Conservation (phyloP, 202 grass and related monocot species). For the Panicum hallii region DNA sequence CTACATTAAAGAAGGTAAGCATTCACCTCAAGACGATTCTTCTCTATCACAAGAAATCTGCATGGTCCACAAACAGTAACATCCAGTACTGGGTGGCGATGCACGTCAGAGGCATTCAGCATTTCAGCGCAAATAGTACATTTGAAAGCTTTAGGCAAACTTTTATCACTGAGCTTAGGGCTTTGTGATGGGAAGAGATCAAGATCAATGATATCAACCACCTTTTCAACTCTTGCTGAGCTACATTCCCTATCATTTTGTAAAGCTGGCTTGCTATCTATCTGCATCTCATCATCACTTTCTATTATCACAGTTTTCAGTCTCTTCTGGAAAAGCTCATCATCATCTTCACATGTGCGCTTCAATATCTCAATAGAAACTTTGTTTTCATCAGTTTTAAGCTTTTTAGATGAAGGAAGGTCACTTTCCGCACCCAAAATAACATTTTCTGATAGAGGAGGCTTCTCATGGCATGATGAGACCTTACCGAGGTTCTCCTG, state of each 20-base stretch:
- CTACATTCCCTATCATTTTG: conserved; percentile 36
- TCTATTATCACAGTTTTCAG: conserved; percentile 60
- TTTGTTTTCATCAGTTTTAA: conserved; percentile 44
- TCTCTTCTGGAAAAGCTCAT: conserved; percentile 58
- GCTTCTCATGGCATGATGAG: conserved; percentile 44
- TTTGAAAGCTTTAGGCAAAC: conserved; percentile 52
- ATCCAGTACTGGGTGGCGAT: conserved; percentile 86
- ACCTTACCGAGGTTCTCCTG: conserved; percentile 52
- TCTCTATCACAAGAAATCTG: conserved; percentile 89
- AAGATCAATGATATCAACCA: conserved; percentile 76
- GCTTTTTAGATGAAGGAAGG: conserved; percentile 42
- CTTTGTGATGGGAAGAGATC: conserved; percentile 58
- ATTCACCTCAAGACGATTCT: conserved; percentile 77
- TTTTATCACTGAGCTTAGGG: conserved; percentile 37
- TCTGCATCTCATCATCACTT: conserved; percentile 74
- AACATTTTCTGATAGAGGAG: conserved; percentile 43
- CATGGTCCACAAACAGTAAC: conserved; percentile 85
- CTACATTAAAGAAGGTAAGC: conserved; percentile 13
- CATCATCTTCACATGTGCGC: conserved; percentile 57
- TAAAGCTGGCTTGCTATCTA: conserved; percentile 37
- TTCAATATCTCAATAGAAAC: conserved; percentile 50
- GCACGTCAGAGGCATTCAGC: conserved; percentile 77
- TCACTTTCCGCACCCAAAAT: conserved; percentile 39
- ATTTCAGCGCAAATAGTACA: conserved; percentile 80
- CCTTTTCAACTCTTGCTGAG: conserved; percentile 54